A percentile compares a stretch with the other conserved stretches of the same genome.
phyloP scores from a whole-genome alignment of 257 asterid genomes.

The Solanum clarkiae region DNA sequence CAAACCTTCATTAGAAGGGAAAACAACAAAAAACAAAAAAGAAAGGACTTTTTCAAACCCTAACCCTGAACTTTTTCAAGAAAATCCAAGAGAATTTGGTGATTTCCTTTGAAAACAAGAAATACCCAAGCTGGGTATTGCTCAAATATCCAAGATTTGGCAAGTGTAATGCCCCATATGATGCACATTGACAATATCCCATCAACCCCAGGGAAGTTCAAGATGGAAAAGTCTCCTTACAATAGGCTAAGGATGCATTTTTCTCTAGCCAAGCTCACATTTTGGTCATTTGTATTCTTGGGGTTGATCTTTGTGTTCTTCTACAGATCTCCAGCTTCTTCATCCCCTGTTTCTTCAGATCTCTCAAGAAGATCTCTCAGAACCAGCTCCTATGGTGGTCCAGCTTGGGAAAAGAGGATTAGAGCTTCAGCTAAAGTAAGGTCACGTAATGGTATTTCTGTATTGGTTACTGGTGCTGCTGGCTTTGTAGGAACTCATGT shows the following conservation, averaged over 20 bases:
- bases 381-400: slow-evolving; percentile 49
- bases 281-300: slow-evolving; percentile 79
- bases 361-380: slow-evolving; percentile 77
- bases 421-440: slow-evolving; percentile 72
- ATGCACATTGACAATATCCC: slow-evolving; percentile 69
- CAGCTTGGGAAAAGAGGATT: slow-evolving; percentile 58
- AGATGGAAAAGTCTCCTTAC: slow-evolving; percentile 85
- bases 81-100: not conserved
- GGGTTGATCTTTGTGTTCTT: slow-evolving; percentile 72
- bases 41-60: slow-evolving; percentile 11
- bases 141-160: slow-evolving; percentile 11
- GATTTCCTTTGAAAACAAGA: slow-evolving; percentile 1
- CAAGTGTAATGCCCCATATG: slow-evolving; percentile 23
- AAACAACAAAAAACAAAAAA: not conserved
- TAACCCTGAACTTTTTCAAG: slow-evolving; percentile 5
- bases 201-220: slow-evolving; percentile 87
- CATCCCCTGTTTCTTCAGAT: slow-evolving; percentile 48
- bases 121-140: slow-evolving; percentile 7
- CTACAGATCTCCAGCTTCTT: slow-evolving; percentile 60
- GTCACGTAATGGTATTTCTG: slow-evolving; percentile 78
- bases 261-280: slow-evolving; percentile 70
- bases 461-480: slow-evolving; percentile 91
- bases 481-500: slow-evolving; percentile 96
- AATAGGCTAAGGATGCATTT: slow-evolving; percentile 61
- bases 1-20: not conserved